Evolutionary conservation across 345 rosid genomes (phyloP).

Genomic region (Brassica incana): DNA sequence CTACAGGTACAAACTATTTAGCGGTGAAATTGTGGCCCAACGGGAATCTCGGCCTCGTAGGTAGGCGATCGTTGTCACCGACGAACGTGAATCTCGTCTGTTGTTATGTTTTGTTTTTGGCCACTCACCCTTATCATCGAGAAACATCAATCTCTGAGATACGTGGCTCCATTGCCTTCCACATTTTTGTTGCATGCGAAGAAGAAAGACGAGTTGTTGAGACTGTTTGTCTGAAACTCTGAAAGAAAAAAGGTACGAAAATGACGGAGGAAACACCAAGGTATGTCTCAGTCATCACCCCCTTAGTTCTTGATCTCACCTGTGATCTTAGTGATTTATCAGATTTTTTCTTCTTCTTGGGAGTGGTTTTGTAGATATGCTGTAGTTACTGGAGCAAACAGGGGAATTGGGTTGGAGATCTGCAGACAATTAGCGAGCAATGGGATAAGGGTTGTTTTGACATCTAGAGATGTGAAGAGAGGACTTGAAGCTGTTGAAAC

Average conservation of each 20-base stretch:
- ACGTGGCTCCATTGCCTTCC: conserved; percentile 26
- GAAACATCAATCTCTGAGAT: conserved; percentile 5
- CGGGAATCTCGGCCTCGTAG: neutral
- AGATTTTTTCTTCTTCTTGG: neutral
- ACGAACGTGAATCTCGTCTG: neutral
- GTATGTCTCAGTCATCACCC: conserved; percentile 1
- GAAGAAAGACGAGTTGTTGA: neutral
- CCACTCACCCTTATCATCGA: neutral
- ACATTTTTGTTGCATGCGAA: neutral
- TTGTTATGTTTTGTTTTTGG: neutral
- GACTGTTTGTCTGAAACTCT: conserved; percentile 3
- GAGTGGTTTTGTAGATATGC: conserved; percentile 28
- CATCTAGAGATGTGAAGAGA: conserved; percentile 44
- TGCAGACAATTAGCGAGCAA: conserved; percentile 40
- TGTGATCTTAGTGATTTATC: neutral
- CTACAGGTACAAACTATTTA: neutral
- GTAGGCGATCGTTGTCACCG: neutral
- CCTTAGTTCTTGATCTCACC: conserved; percentile 12
- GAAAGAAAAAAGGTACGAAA: neutral
- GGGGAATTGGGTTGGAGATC: conserved; percentile 50
- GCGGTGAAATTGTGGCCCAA: neutral
- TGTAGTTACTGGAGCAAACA: conserved; percentile 50
- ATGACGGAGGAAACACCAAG: conserved; percentile 31
- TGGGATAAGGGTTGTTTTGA: conserved; percentile 38
- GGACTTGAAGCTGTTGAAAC: conserved; percentile 52